Evolutionary conservation across 2,329 filamentous ascomycete species (phyloP), one percentile per base, ranked within the genome.

Genomic region (Reticulascus tulasneorum): DNA sequence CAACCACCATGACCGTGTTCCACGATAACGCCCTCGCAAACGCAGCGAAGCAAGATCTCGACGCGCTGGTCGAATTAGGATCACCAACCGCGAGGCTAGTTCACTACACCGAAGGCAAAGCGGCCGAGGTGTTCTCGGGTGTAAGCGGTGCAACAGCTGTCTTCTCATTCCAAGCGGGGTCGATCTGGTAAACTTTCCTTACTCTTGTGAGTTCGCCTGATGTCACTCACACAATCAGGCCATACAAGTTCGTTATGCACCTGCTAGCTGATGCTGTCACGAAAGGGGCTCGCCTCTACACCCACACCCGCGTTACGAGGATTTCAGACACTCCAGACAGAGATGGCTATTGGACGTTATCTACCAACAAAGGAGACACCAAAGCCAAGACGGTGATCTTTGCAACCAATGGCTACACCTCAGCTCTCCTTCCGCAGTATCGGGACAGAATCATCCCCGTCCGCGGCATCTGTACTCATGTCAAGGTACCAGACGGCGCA

Each of bases 341-440:
- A 0, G 29, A 44, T 6, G 47, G 52, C 0, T 39, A 33, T 7
- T 50, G 51, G 35, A 46, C 26, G 9, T 15, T 51, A 2, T 51
- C 63, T 9, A 84, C 79, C 4, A 51, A 63, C 1, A 68, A 79
- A 15, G 82, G 81, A 9, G 52, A 42, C 0, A 69, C 82, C 34
- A 53, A 47, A 9, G 66, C 82, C 2, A 64, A 61, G 18, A 70
- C 69, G 22, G 63, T 86, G 11, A 60, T 86, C 13, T 66, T 83
- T 27, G 80, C 82, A 12, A 84, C 78, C 2, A 86, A 86, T 47
- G 82, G 65, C 10, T 85, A 84, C 53, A 83, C 79, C 0, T 72
- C 77, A 2, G 67, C 72, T 10, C 53, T 86, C 6, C 59, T 80
- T 2, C 79, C 79, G 0, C 54, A 69, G 36, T 84, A 82, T 51